A percentile compares a stretch with the other conserved stretches of the same genome.
These are phyloP conservation scores for Emergomyces pasteurianus DNA, from an alignment of 2,329 filamentous ascomycete species.

Conservation along the genomic window DNA sequence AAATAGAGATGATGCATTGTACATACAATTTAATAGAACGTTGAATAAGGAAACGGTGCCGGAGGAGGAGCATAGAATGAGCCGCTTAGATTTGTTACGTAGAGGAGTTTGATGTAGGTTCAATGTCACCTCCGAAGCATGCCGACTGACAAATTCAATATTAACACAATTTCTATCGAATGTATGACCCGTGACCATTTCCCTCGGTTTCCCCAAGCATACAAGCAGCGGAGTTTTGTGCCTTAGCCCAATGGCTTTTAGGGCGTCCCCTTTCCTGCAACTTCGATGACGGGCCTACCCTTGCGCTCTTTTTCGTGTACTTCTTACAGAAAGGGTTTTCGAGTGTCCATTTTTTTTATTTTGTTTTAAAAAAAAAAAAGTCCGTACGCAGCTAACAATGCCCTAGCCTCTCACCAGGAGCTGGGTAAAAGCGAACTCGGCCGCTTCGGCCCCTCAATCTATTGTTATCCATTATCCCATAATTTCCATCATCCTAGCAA, in stretches of 20 bases:
- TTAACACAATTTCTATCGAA: not conserved
- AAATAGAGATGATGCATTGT: not conserved
- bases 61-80: not conserved
- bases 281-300: too few relatives aligned
- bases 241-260: too few relatives aligned
- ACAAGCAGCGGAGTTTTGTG: too few relatives aligned
- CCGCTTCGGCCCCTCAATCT: not conserved
- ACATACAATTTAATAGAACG: not conserved
- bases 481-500: not conserved
- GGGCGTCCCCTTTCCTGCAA: too few relatives aligned
- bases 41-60: not conserved
- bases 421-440: not conserved
- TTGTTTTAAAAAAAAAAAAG: too few relatives aligned
- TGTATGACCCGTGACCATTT: not conserved
- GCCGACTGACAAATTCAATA: not conserved
- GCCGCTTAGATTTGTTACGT: too few relatives aligned
- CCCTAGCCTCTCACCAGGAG: not conserved
- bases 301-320: too few relatives aligned
- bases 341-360: too few relatives aligned
- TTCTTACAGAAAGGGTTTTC: too few relatives aligned
- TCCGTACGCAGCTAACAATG: too few relatives aligned
- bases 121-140: not conserved
- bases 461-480: not conserved
- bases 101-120: not conserved
- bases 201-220: too few relatives aligned